Evolutionary conservation across 768 basidiomycete genomes (phyloP).

Genomic region (Lyophyllum decastes): DNA sequence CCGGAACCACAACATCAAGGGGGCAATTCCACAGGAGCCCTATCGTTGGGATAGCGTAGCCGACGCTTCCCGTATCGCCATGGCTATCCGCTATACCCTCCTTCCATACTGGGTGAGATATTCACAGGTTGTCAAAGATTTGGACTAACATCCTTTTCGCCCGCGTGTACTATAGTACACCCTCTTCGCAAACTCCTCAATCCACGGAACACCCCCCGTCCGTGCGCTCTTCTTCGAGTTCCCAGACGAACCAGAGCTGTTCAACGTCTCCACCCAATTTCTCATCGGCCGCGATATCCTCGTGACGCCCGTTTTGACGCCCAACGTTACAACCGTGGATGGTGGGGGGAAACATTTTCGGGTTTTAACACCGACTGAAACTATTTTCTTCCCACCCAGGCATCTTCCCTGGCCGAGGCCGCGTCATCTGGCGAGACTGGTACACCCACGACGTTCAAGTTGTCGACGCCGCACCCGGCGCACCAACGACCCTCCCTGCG

Average conservation of each 20-base stretch:
- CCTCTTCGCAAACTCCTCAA: slow-evolving; percentile 69
- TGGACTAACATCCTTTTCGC: not conserved
- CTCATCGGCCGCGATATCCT: slow-evolving; percentile 70
- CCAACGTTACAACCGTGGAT: slow-evolving; percentile 67
- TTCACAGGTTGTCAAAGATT: not conserved
- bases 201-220: slow-evolving; percentile 66
- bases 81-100: slow-evolving; percentile 68
- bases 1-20: slow-evolving; percentile 71
- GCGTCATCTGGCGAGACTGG: slow-evolving; percentile 71
- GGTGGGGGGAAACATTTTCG: too few relatives aligned
- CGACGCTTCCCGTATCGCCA: slow-evolving; percentile 69
- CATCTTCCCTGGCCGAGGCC: slow-evolving; percentile 63
- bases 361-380: too few relatives aligned
- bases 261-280: slow-evolving; percentile 68
- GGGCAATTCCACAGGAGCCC: slow-evolving; percentile 76
- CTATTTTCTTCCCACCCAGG: slow-evolving; percentile 34
- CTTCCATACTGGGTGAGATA: slow-evolving; percentile 75
- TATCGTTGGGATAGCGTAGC: slow-evolving; percentile 83
- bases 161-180: slow-evolving; percentile 55
- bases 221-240: slow-evolving; percentile 81
- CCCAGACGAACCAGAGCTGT: slow-evolving; percentile 66
- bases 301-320: slow-evolving; percentile 73
- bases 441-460: slow-evolving; percentile 66
- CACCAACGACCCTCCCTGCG: slow-evolving; percentile 54
- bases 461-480: slow-evolving; percentile 42